Evolutionary conservation across 352 stramenopile species (phyloP), one percentile per base, ranked within the genome.

Genomic region (Pythium pyrilobum): DNA sequence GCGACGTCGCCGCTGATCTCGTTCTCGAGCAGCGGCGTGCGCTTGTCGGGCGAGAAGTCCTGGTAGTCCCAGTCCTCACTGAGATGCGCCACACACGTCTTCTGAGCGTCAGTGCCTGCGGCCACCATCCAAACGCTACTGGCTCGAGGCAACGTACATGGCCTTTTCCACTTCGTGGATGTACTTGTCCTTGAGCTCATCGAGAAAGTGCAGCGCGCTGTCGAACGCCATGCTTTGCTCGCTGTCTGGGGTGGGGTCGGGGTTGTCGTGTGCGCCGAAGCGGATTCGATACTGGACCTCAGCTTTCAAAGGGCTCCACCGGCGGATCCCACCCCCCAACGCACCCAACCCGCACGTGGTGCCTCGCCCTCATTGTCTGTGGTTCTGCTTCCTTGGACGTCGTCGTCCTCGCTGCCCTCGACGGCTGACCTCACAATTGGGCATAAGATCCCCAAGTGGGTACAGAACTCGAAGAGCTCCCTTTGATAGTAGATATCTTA

Each of bases 1-100:
- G 57, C 55, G 13, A 66, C 54, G 28, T 81, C 73, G 37, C 52
- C 55, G 18, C 60, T 48, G 52, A 81, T 64, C 39, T 83, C 69
- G 39, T 80, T 71, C 5, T 83, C 76, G 0, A 87, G 66, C 37
- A 87, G 52, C 13, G 76, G 69, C 28, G 64, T 75, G n/a, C 76
- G 65, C 62, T 81, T 83, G 55, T 87, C 76, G 0, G 74, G 76
- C 5, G 74, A 77, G 40, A 87, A 87, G 53, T 82, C 72, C 51
- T 85, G 76, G 49, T 79, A 87, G 59, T 87, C 76, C 76, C 76
- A 87, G 45, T 85, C 74, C 58, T 87, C 74, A 61, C 76, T 87
- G 24, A 12, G 9, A 21, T 21, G 9, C 9, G 15, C 21, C 32
- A 13, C 25, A 52, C 15, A n/a, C n/a, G n/a, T n/a, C n/a, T n/a